Evolutionary conservation across 257 asterid species (phyloP), one percentile per base, ranked within the genome.

Genomic region (Anisodus tanguticus): DNA sequence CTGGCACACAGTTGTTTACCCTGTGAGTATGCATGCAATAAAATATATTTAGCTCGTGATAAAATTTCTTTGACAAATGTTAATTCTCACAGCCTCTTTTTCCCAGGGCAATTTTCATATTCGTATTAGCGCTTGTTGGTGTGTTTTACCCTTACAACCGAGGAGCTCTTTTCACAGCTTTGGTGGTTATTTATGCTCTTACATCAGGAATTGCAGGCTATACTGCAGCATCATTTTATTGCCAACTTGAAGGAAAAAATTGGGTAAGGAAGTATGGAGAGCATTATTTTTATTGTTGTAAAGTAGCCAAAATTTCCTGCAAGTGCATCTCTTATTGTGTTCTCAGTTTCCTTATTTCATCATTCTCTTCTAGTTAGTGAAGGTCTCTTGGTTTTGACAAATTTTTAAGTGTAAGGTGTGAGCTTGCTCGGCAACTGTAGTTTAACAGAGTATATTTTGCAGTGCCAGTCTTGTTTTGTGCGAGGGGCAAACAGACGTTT

Each of bases 71-170:
- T 53, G 63, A 51, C 63, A 51, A 51, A 74, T 74, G 62, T 51
- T 62, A 57, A 31, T 37, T 59, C 37, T 54, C 16, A 9, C 59
- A 0, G 7, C 55, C 37, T 6, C 31, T 57, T 12, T 67, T 83
- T 71, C 60, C 17, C 87, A 87, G 89, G 58, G 71, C 89, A 54
- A 83, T 87, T 66, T 84, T 81, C 72, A 87, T 87, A 63, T 87
- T 87, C 9, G 60, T 82, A 19, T 86, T 87, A 60, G 89, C 87
- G 4, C 87, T 87, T 35, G 87, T 87, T 67, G 89, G 89, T 41
- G 89, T 87, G 1, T 87, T 87, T 62, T 87, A 87, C 85, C 89
- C 89, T 9, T 87, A 84, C 84, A 87, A 87, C 60, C 84, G 89
- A 19, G 89, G 89, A 87, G 87, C 89, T 63, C 80, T 87, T 41